Percentiles rank a stretch among this genome's conserved stretches.
These are phyloP conservation scores for Dentipellis fragilis DNA, from an alignment of 768 basidiomycete genomes.

Conservation along the genomic window DNA sequence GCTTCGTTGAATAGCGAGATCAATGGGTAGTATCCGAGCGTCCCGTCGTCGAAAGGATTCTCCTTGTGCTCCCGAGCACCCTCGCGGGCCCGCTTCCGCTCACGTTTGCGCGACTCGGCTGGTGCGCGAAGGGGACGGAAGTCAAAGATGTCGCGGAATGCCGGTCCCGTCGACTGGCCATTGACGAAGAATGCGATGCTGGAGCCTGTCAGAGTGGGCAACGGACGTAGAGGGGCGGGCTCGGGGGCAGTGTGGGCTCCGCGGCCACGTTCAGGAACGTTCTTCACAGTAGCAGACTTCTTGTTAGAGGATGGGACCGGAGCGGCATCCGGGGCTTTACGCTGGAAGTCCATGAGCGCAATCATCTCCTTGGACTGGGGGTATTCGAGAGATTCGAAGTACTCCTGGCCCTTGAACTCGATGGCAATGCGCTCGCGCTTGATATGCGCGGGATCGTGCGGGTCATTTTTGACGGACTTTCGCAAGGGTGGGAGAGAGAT, in stretches of 20 bases:
- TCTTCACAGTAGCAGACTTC: slow-evolving; percentile 60
- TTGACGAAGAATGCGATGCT: slow-evolving; percentile 88
- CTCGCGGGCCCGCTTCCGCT: slow-evolving; percentile 51
- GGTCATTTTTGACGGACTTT: slow-evolving; percentile 48
- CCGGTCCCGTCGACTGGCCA: slow-evolving; percentile 72
- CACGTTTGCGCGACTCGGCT: slow-evolving; percentile 52
- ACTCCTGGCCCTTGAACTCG: slow-evolving; percentile 92
- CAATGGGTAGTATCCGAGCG: slow-evolving; percentile 92
- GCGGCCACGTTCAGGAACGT: slow-evolving; percentile 48
- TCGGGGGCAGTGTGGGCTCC: slow-evolving; percentile 25
- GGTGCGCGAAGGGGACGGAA: slow-evolving; percentile 73
- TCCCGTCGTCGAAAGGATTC: slow-evolving; percentile 89
- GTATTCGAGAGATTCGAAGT: slow-evolving; percentile 92
- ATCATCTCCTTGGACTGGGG: slow-evolving; percentile 86
- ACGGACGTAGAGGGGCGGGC: slow-evolving; percentile 34
- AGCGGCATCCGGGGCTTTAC: slow-evolving; percentile 15
- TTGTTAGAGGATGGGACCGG: slow-evolving; percentile 48
- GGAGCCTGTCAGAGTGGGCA: slow-evolving; percentile 64
- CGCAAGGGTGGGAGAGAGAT: slow-evolving; percentile 74
- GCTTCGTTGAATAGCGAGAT: slow-evolving; percentile 90
- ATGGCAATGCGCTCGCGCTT: slow-evolving; percentile 89
- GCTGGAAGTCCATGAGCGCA: slow-evolving; percentile 62
- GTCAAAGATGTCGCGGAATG: slow-evolving; percentile 84
- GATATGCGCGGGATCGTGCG: slow-evolving; percentile 71
- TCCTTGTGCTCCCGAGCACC: slow-evolving; percentile 64